Conservation (phyloP, 2,329 filamentous ascomycete species). For the Trichoderma hamatum region DNA sequence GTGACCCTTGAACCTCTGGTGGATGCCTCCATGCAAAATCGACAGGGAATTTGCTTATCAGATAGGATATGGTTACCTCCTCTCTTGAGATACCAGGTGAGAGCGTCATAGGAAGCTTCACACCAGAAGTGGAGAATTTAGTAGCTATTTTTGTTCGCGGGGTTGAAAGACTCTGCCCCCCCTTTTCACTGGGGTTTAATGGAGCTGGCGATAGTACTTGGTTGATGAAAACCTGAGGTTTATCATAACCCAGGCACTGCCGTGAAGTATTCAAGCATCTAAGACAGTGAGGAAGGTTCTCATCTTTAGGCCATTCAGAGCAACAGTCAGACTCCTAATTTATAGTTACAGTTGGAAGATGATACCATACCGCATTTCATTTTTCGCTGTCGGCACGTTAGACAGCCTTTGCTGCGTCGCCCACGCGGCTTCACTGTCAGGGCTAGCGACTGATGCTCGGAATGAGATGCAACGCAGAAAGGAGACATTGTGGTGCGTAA, state of each 20-base stretch:
- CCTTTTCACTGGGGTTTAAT: not conserved
- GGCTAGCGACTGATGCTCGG: not conserved
- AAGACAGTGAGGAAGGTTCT: not conserved
- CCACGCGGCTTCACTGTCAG: conserved; percentile 7
- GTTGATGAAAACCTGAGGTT: not conserved
- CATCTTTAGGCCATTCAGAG: not conserved
- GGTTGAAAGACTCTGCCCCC: not conserved
- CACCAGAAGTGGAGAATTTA: not conserved
- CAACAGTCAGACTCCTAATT: not conserved
- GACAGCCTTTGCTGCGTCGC: not conserved
- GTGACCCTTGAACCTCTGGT: not conserved
- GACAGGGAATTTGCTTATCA: conserved; percentile 8
- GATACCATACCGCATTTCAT: conserved; percentile 1
- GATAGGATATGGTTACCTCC: not conserved
- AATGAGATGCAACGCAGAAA: not conserved
- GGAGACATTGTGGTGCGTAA: not conserved
- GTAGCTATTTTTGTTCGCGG: not conserved
- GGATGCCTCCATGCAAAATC: conserved; percentile 7
- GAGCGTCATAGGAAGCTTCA: not conserved
- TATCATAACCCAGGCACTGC: not conserved
- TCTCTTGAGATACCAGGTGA: not conserved
- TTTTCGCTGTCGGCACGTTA: conserved; percentile 2
- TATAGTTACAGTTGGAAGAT: not conserved
- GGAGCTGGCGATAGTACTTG: not conserved
- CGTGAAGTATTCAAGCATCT: not conserved